Conservation (phyloP, 208 protist species). For the Acanthamoeba royreba region DNA sequence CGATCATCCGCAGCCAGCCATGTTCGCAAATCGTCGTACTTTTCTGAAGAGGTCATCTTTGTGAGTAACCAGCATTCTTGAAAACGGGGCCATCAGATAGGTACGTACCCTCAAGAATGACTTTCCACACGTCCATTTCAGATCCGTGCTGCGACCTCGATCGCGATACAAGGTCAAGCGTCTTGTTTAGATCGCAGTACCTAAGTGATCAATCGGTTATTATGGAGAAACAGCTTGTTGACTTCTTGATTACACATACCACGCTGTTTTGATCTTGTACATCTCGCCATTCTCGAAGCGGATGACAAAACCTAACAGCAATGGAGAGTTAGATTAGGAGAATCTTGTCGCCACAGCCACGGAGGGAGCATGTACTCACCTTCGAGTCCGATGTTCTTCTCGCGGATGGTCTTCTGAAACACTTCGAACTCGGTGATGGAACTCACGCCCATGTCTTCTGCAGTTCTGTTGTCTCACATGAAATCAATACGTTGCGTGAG, state of each 20-base stretch:
- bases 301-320: background rate
- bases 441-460: background rate
- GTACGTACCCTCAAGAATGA: background rate
- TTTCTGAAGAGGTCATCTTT: background rate
- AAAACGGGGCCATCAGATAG: too few relatives aligned
- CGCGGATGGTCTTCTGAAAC: constrained; percentile 20
- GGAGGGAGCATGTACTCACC: background rate
- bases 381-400: constrained; percentile 24
- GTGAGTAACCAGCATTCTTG: too few relatives aligned
- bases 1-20: background rate
- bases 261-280: constrained; percentile 22
- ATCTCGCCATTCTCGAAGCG: constrained; percentile 4
- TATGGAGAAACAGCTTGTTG: too few relatives aligned
- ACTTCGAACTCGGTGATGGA: background rate
- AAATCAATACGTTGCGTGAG: background rate
- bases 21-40: background rate
- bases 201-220: too few relatives aligned
- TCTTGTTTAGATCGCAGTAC: constrained; percentile 16
- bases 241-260: too few relatives aligned
- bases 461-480: background rate
- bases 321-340: background rate
- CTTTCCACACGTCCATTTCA: background rate
- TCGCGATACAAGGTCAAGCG: background rate
- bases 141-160: background rate
- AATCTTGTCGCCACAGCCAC: background rate